These are phyloP conservation scores for Litsea cubeba DNA, from an alignment of 164 flowering plant species.

Conservation along the genomic window DNA sequence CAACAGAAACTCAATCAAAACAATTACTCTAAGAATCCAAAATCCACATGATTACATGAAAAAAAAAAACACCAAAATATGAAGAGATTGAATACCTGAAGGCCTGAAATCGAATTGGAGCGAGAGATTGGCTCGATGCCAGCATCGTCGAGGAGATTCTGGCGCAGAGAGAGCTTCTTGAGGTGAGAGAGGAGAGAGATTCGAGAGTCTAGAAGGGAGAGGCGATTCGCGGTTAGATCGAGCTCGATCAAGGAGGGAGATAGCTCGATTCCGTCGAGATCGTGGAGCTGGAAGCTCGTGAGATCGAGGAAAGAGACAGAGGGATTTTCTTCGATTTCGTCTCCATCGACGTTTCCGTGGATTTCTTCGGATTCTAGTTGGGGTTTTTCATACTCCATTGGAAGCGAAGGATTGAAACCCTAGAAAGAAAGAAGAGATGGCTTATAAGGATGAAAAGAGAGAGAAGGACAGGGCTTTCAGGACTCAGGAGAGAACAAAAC, in stretches of 20 bases:
- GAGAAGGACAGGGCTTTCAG: no score
- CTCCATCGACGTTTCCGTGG: slow-evolving; percentile 7
- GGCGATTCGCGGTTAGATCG: slow-evolving; percentile 80
- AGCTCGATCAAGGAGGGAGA: slow-evolving; percentile 62
- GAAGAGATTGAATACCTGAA: slow-evolving; percentile 41
- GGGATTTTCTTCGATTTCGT: slow-evolving; percentile 22
- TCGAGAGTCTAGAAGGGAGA: slow-evolving; percentile 66
- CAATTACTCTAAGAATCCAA: no score
- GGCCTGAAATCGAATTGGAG: slow-evolving; percentile 58
- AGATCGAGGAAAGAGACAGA: slow-evolving; percentile 59
- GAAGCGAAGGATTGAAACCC: slow-evolving; percentile 1
- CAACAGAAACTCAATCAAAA: no score
- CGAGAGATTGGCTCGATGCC: slow-evolving; percentile 56
- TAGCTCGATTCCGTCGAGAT: slow-evolving; percentile 68
- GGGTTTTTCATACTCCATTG: slow-evolving; percentile 4
- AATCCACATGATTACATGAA: no score
- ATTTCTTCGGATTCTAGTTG: not conserved
- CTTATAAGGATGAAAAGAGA: no score
- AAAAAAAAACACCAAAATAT: no score
- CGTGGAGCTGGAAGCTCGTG: slow-evolving; percentile 82
- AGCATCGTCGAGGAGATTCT: slow-evolving; percentile 69
- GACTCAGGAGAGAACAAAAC: no score
- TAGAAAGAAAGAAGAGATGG: not conserved
- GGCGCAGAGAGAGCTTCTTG: slow-evolving; percentile 81
- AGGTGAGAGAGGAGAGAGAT: slow-evolving; percentile 63